Evolutionary conservation across 2,329 filamentous ascomycete species (phyloP).

Genomic region (Pseudocercospora musae): DNA sequence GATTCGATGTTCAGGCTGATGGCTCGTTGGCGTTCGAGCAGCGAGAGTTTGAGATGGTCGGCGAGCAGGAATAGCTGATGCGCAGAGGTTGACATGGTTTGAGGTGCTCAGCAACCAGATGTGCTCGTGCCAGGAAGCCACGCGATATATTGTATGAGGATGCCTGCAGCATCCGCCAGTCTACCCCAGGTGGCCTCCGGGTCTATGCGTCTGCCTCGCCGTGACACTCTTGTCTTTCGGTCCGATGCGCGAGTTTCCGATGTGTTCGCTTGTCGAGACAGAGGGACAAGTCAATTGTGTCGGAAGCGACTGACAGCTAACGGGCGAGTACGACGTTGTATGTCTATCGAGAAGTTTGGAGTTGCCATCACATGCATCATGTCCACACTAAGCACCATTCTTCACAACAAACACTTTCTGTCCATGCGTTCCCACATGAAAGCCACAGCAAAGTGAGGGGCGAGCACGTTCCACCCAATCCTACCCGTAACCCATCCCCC

Average conservation of each 20-base stretch:
- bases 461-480: background rate
- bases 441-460: background rate
- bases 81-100: conserved; percentile 35
- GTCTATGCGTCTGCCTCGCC: background rate
- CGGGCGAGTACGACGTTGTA: background rate
- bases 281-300: background rate
- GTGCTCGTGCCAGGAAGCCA: background rate
- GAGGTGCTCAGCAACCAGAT: background rate
- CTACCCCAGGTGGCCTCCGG: background rate
- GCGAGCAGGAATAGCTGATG: conserved; percentile 85
- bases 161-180: background rate
- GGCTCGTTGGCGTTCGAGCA: conserved; percentile 86
- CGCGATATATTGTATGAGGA: background rate
- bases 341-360: background rate
- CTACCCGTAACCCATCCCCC: too few species aligned
- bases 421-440: background rate
- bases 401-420: background rate
- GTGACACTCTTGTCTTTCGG: background rate
- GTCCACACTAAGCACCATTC: background rate
- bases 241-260: background rate
- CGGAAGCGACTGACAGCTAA: background rate
- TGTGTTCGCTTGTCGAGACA: background rate
- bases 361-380: background rate
- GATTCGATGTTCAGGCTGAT: conserved; percentile 74
- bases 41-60: conserved; percentile 93